These are phyloP conservation scores for Trichomonascaceae sp. DNA, from an alignment of 1,139 yeast genomes.

Conservation along the genomic window DNA sequence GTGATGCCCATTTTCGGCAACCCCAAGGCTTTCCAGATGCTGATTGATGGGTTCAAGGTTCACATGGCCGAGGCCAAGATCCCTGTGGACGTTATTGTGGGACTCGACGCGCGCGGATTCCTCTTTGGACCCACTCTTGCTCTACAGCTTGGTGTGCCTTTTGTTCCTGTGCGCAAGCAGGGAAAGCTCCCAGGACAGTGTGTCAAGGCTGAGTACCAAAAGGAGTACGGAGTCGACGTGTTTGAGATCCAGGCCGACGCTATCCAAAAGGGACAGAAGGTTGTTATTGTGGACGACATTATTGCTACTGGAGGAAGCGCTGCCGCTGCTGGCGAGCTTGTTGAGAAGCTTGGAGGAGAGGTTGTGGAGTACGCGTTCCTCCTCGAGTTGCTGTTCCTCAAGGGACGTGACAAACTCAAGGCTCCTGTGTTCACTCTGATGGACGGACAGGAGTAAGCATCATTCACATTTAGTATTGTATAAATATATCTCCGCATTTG, in stretches of 20 bases:
- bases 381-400: slow-evolving; percentile 87
- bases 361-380: slow-evolving; percentile 74
- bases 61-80: slow-evolving; percentile 46
- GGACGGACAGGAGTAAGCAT: slow-evolving; percentile 46
- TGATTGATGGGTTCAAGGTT: slow-evolving; percentile 66
- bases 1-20: slow-evolving; percentile 84
- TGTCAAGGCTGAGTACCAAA: slow-evolving; percentile 57
- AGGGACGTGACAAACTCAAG: slow-evolving; percentile 78
- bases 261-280: slow-evolving; percentile 67
- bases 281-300: slow-evolving; percentile 85
- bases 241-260: slow-evolving; percentile 83
- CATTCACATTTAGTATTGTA: too few species aligned
- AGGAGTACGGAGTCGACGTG: slow-evolving; percentile 82
- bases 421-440: slow-evolving; percentile 82
- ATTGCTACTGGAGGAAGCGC: slow-evolving; percentile 99
- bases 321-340: slow-evolving; percentile 80
- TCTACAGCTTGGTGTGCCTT: slow-evolving; percentile 75
- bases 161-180: slow-evolving; percentile 87
- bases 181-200: slow-evolving; percentile 91
- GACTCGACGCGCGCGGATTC: slow-evolving; percentile 94
- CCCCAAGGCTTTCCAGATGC: slow-evolving; percentile 67
- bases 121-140: slow-evolving; percentile 94
- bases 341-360: slow-evolving; percentile 50
- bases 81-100: slow-evolving; percentile 71
- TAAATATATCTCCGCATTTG: too few species aligned